phyloP scores from a whole-genome alignment of 179 eudicot species.

The Monotropa hypopitys region DNA sequence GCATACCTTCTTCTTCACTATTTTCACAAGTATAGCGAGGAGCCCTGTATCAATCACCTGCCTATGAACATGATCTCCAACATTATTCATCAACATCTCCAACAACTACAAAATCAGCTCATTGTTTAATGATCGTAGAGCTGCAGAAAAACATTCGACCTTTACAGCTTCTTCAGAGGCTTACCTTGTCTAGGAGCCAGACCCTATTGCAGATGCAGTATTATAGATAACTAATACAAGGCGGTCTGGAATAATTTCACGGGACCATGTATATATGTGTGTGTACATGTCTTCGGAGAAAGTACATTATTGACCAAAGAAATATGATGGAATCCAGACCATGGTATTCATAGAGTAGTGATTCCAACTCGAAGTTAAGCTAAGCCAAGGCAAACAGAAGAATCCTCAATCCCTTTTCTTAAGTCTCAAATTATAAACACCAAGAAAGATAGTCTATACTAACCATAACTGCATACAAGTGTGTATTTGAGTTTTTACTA shows the following conservation, averaged over 20 bases:
- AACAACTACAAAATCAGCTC: conserved; percentile 41
- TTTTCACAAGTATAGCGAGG: conserved; percentile 60
- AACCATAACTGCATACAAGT: conserved; percentile 69
- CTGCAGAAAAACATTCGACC: conserved; percentile 4
- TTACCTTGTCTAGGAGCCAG: background rate
- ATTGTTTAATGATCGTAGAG: background rate
- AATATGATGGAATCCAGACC: background rate
- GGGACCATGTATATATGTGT: background rate
- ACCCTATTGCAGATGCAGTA: background rate
- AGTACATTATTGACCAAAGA: background rate
- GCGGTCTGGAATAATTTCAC: background rate
- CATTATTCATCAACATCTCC: conserved; percentile 90
- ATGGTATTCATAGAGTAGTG: background rate
- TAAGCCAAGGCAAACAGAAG: background rate
- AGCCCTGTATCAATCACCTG: conserved; percentile 78
- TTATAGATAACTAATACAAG: background rate
- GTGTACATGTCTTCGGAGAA: background rate
- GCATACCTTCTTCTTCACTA: conserved; percentile 82
- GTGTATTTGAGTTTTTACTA: conserved; percentile 59
- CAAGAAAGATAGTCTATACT: conserved; percentile 15
- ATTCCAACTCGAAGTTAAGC: background rate
- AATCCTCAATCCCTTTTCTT: background rate
- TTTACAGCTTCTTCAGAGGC: conserved; percentile 2
- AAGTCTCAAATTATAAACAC: background rate
- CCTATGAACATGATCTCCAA: conserved; percentile 82